phyloP scores from a whole-genome alignment of 2,329 filamentous ascomycete genomes.

The Chaetomium sp. region DNA sequence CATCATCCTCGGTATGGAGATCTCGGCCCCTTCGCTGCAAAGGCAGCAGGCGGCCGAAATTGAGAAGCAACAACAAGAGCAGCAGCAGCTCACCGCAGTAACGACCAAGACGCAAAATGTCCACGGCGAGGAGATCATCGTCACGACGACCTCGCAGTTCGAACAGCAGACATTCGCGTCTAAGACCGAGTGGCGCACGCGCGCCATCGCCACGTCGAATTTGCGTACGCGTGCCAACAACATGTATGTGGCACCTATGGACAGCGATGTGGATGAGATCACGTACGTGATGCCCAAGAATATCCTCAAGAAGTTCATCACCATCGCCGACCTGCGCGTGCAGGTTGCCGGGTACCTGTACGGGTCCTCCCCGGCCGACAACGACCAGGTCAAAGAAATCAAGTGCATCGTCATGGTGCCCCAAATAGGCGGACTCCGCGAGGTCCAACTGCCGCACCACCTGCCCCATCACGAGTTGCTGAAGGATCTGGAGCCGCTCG shows the following conservation, averaged over 20 bases:
- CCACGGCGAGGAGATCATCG: slow-evolving; percentile 94
- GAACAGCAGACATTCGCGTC: slow-evolving; percentile 97
- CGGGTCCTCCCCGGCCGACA: slow-evolving; percentile 84
- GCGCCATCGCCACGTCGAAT: slow-evolving; percentile 94
- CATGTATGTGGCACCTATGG: slow-evolving; percentile 96
- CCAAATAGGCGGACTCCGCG: slow-evolving; percentile 87
- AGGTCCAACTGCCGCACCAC: slow-evolving; percentile 83
- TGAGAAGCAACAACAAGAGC: slow-evolving; percentile 97
- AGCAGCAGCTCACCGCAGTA: slow-evolving; percentile 91
- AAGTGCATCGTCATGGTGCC: slow-evolving; percentile 96
- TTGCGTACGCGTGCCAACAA: slow-evolving; percentile 91
- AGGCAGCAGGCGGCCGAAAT: slow-evolving; percentile 97
- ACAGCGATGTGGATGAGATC: slow-evolving; percentile 81
- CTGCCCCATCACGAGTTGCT: slow-evolving; percentile 90
- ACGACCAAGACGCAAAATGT: slow-evolving; percentile 98
- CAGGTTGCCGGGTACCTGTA: slow-evolving; percentile 97
- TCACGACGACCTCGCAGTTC: slow-evolving; percentile 95
- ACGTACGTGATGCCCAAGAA: slow-evolving; percentile 99
- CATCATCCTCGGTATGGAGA: slow-evolving; percentile 99
- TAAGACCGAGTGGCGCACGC: slow-evolving; percentile 97
- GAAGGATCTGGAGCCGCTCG: slow-evolving; percentile 77
- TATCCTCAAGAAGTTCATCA: slow-evolving; percentile 95
- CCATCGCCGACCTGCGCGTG: slow-evolving; percentile 89
- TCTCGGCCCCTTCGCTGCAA: slow-evolving; percentile 95
- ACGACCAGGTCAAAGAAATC: slow-evolving; percentile 94